These are phyloP conservation scores for Myriosclerotinia scirpicola DNA, from an alignment of 2,329 filamentous ascomycete genomes.

Conservation along the genomic window DNA sequence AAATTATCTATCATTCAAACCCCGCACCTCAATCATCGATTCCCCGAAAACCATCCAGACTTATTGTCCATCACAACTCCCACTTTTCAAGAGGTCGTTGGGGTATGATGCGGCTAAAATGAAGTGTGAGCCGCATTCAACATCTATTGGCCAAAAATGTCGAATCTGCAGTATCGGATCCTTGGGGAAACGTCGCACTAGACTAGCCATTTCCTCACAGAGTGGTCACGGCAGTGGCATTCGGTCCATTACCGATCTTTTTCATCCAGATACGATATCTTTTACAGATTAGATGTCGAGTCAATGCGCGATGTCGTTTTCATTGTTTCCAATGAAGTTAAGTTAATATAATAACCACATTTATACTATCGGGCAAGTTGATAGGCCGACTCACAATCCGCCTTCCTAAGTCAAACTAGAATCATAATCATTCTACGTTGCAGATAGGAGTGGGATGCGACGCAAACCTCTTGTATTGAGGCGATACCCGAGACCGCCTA, in stretches of 20 bases:
- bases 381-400: background rate
- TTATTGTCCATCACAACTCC: background rate
- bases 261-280: background rate
- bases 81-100: conserved; percentile 10
- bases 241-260: conserved; percentile 13
- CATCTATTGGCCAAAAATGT: background rate
- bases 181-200: background rate
- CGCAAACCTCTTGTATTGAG: background rate
- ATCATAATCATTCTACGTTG: background rate
- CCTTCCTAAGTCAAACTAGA: conserved; percentile 2
- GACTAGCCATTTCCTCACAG: conserved; percentile 6
- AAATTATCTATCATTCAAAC: background rate
- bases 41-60: background rate
- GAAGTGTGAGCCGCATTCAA: conserved; percentile 16
- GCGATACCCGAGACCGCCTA: background rate
- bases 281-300: background rate
- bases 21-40: background rate
- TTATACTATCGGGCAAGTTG: background rate
- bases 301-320: background rate
- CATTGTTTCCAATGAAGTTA: background rate
- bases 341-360: background rate
- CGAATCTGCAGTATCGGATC: background rate
- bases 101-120: conserved; percentile 22
- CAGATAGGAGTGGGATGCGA: background rate
- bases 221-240: conserved; percentile 16